Evolutionary conservation across 257 asterid species (phyloP), one percentile per base, ranked within the genome.

Genomic region (Nicotiana undulata): DNA sequence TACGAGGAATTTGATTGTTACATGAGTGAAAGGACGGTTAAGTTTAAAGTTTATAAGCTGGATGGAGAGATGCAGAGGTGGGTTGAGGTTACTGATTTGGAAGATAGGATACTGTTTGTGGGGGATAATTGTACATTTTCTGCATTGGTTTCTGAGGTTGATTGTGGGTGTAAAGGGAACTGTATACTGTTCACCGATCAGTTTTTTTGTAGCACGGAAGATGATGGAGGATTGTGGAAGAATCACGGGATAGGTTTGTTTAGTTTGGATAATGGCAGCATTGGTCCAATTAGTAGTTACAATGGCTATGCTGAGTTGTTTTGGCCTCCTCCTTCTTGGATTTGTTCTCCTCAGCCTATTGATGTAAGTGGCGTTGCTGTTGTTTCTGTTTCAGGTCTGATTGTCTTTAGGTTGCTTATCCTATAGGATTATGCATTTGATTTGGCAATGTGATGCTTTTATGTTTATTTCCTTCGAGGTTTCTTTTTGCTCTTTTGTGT

Each of bases 311-410:
- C 92, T 26, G 88, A 86, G 82, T 80, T 91, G 91, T 92, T 95
- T 86, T 92, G 98, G 97, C 98, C 97, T 8, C 98, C 97, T 40
- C 97, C 98, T 31, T 81, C 86, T 26, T 95, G 98, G 97, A 86
- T 91, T 79, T 84, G 75, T 84, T 82, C 92, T 1, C 55, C 85
- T 75, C 84, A 86, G n/a, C 51, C 90, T 26, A 67, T 90, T 75
- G 89, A 91, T 87, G 97, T 90, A 86, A 94, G 95, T 77, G 51
- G 9, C 72, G 58, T 26, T 24, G 63, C 53, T 46, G 68, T 80
- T 55, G 6, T 32, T 29, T 29, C 31, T 79, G 51, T 53, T 77
- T 53, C n/a, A 11, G 51, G 29, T 28, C 32, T 49, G 22, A 32
- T n/a, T 77, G 61, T 0, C 20, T 32, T 74, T 51, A 12, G 22